These are phyloP conservation scores for Pyrenochaeta sp. DNA, from an alignment of 2,329 filamentous ascomycete genomes.

Conservation along the genomic window DNA sequence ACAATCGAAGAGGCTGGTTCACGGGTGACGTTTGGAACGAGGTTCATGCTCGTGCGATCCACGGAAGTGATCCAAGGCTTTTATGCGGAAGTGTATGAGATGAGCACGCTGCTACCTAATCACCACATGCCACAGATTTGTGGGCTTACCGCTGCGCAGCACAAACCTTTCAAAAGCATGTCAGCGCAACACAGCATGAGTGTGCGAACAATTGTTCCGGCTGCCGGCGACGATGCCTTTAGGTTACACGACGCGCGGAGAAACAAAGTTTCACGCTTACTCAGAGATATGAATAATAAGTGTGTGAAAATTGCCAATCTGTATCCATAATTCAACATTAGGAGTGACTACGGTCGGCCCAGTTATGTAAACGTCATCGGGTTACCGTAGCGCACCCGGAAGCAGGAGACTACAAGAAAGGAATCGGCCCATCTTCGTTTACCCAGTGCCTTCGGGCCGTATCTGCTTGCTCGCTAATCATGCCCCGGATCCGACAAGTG, in stretches of 20 bases:
- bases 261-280: not conserved
- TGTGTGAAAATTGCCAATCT: not conserved
- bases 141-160: not conserved
- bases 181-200: constrained; percentile 16
- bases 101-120: not conserved
- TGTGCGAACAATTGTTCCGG: constrained; percentile 17
- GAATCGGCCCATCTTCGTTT: not conserved
- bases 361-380: not conserved
- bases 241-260: constrained; percentile 1
- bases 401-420: not conserved
- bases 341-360: not conserved
- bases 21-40: not conserved
- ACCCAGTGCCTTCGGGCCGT: no score
- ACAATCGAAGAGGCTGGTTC: not conserved
- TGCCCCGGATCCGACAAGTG: not conserved
- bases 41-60: not conserved
- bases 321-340: not conserved
- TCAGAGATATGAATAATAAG: not conserved
- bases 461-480: not conserved
- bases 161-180: constrained; percentile 1
- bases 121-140: not conserved
- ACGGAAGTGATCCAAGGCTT: not conserved
- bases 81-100: not conserved
- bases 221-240: not conserved
- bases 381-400: constrained; percentile 10